Base-by-base conservation (phyloP, 2,329 filamentous ascomycete genomes). In the Pseudogymnoascus sp. region DNA sequence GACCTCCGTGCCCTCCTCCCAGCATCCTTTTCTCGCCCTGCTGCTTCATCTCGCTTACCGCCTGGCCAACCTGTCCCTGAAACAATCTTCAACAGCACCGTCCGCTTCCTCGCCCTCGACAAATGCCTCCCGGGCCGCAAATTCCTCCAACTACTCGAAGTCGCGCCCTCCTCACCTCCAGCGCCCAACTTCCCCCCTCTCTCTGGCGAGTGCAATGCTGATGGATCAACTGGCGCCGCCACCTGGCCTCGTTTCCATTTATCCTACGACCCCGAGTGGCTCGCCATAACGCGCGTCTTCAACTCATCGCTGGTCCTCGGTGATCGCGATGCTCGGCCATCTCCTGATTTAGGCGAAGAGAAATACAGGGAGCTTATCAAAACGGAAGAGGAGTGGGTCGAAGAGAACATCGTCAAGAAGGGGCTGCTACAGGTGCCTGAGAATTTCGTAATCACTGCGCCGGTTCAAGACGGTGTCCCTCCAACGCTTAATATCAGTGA, bases 251-350 rank as follows among this genome's bases (percentile, higher is more conserved):
- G 36, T 17, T 62, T 62, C 61, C 36, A 36, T 31, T 10, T 97
- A 0, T 78, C 86, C 58, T 97, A 99, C 72, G 94, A 99, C 73
- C 85, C 87, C 9, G 94, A 99, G 76, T 99, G 93, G 93, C 85
- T 99, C 6, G 89, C 94, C 42, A 97, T 99, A 66, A 92, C 88
- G 10, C 89, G 93, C 42, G 88, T 86, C 6, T 95, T 97, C 71
- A 84, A 89, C 41, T 69, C 79, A 2, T 80, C 84, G 41, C 79
- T 94, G 1, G 74, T 77, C 1, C 77, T 93, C 38, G 89, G 90
- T 63, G 79, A 88, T 65, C 79, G 79, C 4, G 71, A 76, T 6
- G 80, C 82, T 1, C 74, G 75, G 39, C 74, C 82, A 0, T 80
- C 88, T 0, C 73, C 77, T 1, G 81, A 95, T 70, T 78, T 84